Evolutionary conservation across 306 rosid species (phyloP).

Genomic region (Lathyrus oleraceus): DNA sequence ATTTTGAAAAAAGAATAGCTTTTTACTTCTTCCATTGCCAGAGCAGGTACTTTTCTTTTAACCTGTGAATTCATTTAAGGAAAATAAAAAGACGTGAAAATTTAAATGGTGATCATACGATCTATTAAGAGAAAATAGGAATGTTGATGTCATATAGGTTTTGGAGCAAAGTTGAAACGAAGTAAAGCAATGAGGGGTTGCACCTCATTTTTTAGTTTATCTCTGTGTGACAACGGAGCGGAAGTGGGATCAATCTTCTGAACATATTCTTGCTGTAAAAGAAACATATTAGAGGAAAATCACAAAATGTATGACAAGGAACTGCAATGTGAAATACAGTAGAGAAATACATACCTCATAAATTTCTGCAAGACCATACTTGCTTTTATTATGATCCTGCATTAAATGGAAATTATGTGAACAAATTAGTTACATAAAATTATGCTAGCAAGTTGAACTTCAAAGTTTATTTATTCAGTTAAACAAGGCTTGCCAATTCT

Average conservation of each 20-base stretch:
- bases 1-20: slow-evolving; percentile 21
- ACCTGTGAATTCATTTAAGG: slow-evolving; percentile 54
- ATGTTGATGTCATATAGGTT: slow-evolving; percentile 64
- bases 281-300: slow-evolving; percentile 1
- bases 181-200: slow-evolving; percentile 21
- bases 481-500: slow-evolving; percentile 65
- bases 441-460: slow-evolving; percentile 20
- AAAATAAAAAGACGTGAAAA: slow-evolving; percentile 21
- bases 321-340: slow-evolving; percentile 19
- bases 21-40: slow-evolving; percentile 95
- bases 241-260: slow-evolving; percentile 59
- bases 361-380: slow-evolving; percentile 82
- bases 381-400: slow-evolving; percentile 92
- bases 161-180: slow-evolving; percentile 68
- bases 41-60: slow-evolving; percentile 81
- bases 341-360: slow-evolving; percentile 72
- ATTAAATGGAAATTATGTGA: slow-evolving; percentile 23
- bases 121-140: slow-evolving; percentile 12
- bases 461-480: slow-evolving; percentile 18
- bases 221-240: slow-evolving; percentile 64
- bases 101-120: background rate
- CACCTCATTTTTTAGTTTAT: slow-evolving; percentile 82
- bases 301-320: slow-evolving; percentile 20
- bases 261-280: slow-evolving; percentile 76
- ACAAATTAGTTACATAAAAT: slow-evolving; percentile 30